Evolutionary conservation across 306 rosid species (phyloP).

Genomic region (Crataegus laevigata): DNA sequence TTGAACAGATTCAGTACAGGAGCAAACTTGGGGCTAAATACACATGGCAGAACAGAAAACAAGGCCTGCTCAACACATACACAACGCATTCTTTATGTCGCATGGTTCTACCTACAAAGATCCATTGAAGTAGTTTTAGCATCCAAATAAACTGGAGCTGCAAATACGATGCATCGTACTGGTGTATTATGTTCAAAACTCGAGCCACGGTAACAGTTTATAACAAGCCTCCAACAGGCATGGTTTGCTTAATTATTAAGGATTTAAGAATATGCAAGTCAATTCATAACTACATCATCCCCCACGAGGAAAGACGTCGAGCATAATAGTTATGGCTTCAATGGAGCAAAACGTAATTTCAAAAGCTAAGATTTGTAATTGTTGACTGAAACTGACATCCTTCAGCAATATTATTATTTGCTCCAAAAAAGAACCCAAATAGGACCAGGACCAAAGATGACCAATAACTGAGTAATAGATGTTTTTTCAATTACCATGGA

Average conservation of each 20-base stretch:
- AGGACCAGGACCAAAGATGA: neutral
- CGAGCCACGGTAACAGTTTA: neutral
- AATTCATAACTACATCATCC: neutral
- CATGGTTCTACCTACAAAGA: neutral
- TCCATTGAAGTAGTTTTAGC: neutral
- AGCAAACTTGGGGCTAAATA: neutral
- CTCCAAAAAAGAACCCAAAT: neutral
- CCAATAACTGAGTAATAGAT: neutral
- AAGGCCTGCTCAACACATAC: neutral
- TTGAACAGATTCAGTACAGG: neutral
- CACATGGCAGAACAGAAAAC: neutral
- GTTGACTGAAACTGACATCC: neutral
- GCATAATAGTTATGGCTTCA: neutral
- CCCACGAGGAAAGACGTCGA: neutral
- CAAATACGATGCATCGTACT: neutral
- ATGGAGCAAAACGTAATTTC: neutral
- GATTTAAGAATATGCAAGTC: neutral
- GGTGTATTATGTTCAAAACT: neutral
- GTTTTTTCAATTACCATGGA: conserved; percentile 51
- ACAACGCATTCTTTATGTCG: neutral
- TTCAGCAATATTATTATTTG: neutral
- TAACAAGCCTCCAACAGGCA: neutral
- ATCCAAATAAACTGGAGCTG: neutral
- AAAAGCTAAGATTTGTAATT: neutral
- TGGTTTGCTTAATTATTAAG: neutral